Evolutionary conservation across 305 asterid species (phyloP).

Genomic region (Fraxinus sp.): DNA sequence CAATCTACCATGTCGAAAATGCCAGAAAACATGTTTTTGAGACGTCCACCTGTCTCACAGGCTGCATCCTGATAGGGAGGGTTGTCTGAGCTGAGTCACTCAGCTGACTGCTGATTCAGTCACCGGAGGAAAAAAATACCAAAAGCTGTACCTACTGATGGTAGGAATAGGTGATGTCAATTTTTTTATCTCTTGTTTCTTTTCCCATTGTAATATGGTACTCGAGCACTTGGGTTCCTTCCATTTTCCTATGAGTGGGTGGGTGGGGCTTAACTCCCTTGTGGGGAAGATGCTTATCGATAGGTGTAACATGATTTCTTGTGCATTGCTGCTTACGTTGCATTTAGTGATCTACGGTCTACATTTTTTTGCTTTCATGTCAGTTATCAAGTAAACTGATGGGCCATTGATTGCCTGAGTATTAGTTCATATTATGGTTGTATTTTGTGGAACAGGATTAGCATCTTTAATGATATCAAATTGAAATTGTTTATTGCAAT

Average conservation of each 20-base stretch:
- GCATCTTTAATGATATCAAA: neutral
- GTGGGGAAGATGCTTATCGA: neutral
- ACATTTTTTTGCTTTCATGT: neutral
- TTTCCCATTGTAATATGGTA: neutral
- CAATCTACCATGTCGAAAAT: conserved; percentile 42
- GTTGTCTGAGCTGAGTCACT: conserved; percentile 40
- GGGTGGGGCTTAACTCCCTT: neutral
- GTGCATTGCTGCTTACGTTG: neutral
- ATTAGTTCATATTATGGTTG: neutral
- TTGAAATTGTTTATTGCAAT: neutral
- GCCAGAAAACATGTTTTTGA: conserved; percentile 69
- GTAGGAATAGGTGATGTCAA: conserved; percentile 30
- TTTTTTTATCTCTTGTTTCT: neutral
- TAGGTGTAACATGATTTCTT: neutral
- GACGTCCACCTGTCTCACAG: conserved; percentile 74
- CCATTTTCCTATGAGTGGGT: neutral
- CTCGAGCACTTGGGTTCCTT: neutral
- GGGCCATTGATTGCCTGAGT: neutral
- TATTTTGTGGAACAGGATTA: neutral
- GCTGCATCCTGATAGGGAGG: conserved; percentile 67
- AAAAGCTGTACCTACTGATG: conserved; percentile 47
- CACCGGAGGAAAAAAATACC: conserved; percentile 45
- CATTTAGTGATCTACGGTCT: neutral
- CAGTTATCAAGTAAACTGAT: neutral
- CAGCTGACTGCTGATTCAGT: conserved; percentile 34